These are phyloP conservation scores for Boletus rubescentipes DNA, from an alignment of 768 basidiomycete genomes.

Conservation along the genomic window DNA sequence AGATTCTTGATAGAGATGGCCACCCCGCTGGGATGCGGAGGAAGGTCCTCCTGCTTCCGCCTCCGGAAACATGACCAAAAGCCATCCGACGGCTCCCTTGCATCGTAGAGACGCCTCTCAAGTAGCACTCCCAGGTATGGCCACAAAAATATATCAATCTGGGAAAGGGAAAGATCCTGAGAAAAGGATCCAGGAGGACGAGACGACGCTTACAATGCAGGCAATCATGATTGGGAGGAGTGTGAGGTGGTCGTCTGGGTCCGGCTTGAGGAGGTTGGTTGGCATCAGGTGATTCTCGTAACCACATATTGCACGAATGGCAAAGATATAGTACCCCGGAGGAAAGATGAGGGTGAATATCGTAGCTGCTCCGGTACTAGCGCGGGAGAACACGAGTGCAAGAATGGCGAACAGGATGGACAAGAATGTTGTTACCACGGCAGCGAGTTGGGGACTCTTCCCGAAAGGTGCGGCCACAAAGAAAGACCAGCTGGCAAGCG, in stretches of 20 bases:
- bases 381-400: conserved; percentile 51
- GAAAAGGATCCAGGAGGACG: neutral
- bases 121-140: conserved; percentile 61
- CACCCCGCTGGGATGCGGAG: conserved; percentile 35
- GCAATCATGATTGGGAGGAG: conserved; percentile 62
- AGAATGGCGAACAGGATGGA: conserved; percentile 66
- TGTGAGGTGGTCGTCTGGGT: conserved; percentile 57
- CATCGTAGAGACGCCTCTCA: conserved; percentile 64
- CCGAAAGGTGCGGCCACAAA: conserved; percentile 69
- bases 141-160: conserved; percentile 77
- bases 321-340: conserved; percentile 74
- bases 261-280: conserved; percentile 53
- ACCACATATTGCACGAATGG: conserved; percentile 62
- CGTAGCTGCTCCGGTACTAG: conserved; percentile 47
- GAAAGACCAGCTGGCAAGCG: conserved; percentile 70
- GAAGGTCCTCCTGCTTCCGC: conserved; percentile 16
- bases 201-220: conserved; percentile 50
- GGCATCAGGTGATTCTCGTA: conserved; percentile 60
- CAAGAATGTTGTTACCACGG: conserved; percentile 63
- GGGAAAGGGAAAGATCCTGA: neutral
- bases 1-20: conserved; percentile 66
- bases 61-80: conserved; percentile 26
- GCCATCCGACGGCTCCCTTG: conserved; percentile 36
- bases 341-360: conserved; percentile 73
- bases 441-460: conserved; percentile 70